phyloP scores from a whole-genome alignment of 129 eudicot genomes.

The Flaveria brownii region DNA sequence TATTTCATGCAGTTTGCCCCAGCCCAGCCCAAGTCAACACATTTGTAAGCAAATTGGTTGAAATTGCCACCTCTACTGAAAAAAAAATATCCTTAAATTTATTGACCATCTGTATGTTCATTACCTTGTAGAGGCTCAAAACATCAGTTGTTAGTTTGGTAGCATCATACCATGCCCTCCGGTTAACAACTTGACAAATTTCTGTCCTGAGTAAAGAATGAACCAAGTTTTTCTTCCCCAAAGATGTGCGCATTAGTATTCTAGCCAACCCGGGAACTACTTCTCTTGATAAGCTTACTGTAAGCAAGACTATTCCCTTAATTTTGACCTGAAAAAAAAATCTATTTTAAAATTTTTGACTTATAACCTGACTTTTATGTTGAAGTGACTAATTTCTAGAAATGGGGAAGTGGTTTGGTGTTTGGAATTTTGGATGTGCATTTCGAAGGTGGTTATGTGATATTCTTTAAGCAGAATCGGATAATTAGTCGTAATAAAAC shows the following conservation, averaged over 20 bases:
- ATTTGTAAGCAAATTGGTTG: neutral
- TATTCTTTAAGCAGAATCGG: neutral
- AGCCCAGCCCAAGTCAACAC: neutral
- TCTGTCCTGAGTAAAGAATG: constrained; percentile 84
- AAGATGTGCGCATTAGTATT: constrained; percentile 77
- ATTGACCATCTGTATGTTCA: neutral
- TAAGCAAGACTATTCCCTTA: constrained; percentile 75
- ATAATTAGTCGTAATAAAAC: neutral
- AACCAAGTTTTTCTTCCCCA: constrained; percentile 85
- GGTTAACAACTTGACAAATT: constrained; percentile 83
- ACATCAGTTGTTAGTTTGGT: constrained; percentile 89
- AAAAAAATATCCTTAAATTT: neutral
- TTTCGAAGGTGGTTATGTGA: neutral
- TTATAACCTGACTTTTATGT: constrained; percentile 3
- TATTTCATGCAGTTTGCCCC: neutral
- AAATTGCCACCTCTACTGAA: neutral
- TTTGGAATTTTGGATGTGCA: neutral
- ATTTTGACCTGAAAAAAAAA: constrained; percentile 60
- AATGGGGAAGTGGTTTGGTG: neutral
- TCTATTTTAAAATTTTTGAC: neutral
- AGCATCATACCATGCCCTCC: constrained; percentile 97
- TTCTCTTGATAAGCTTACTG: constrained; percentile 86
- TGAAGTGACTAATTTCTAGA: too few relatives aligned
- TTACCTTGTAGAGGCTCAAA: constrained; percentile 87
- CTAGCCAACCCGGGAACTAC: constrained; percentile 93